Evolutionary conservation across 371 early-diverging fungal species (phyloP), one percentile per base, ranked within the genome.

Genomic region (Umbelopsis sp.): DNA sequence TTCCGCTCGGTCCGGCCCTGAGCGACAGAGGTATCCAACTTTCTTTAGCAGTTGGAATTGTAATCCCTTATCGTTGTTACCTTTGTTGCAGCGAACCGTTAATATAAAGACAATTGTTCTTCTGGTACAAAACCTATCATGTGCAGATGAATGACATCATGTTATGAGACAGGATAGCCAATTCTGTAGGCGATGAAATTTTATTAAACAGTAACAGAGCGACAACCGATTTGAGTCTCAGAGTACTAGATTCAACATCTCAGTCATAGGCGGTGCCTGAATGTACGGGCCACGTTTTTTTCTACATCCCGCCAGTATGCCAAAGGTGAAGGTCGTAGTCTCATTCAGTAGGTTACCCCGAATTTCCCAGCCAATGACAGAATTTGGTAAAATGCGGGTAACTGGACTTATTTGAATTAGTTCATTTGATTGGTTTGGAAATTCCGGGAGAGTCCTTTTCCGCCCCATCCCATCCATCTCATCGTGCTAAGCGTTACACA

Each of bases 351-450:
- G 35, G 57, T 57, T 57, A 57, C 57, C 57, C 57, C 57, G 57
- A 57, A 57, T 32, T 18, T 57, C 57, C 57, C 57, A 57, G 25
- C 50, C 50, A 45, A 50, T 66, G 10, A 50, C 22, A 44, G 10
- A 4, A 22, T 32, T 20, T 35, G 18, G 12, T 32, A 35, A 14
- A 57, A 35, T 57, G 67, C 67, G 67, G 67, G 67, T 45, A 53
- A 67, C 50, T 57, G 57, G 16, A 50, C 53, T 48, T 44, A 22
- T 20, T 22, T 48, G 20, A 41, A 38, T 16, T 18, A 53, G 29
- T 32, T 6, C 4, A n/a, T 53, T 53, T 67, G 67, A 67, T 67
- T 67, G 67, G 67, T 37, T 67, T 46, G 67, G 67, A 67, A 16
- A 18, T 25, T 9, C 44, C 67, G 51, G 67, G 41, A 67, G 11